Base-by-base conservation (phyloP, 2,329 filamentous ascomycete species). In the Colletotrichum abscissum region DNA sequence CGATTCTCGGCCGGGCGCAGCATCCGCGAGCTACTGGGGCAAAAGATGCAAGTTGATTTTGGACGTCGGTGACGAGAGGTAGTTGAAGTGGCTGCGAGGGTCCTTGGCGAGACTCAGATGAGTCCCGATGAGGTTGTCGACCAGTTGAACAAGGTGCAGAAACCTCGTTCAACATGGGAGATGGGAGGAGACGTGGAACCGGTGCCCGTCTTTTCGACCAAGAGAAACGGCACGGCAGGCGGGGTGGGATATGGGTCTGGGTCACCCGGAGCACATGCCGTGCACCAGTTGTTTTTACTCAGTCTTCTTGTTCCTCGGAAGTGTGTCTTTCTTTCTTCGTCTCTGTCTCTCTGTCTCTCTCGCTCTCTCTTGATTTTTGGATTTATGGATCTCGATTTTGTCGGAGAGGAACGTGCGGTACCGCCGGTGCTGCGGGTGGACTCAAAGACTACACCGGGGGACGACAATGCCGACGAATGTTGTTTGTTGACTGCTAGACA, bases 71-170 rank as follows among this genome's bases (percentile, higher is more conserved):
- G 33, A 30, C 24, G 24, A 14, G 22, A 14, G 14, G 58, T 55
- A 24, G 24, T 63, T 26, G 52, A 30, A 28, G 54, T 33, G 42
- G 52, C 16, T 28, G 16, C n/a, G 28, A 30, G 22, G n/a, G 46
- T 38, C 42, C 26, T 52, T 26, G 42, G 26, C 19, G 38, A 64
- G 30, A 28, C 33, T 24, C 46, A 55, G 11, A 14, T 24, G 57
- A 30, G 69, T 33, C 26, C 55, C 16, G 57, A 38, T 22, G 24
- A 56, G 49, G 24, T 26, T 30, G 12, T 56, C n/a, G 49, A 33
- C 46, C 42, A 65, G 67, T 70, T 54, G 67, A 67, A 59, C 56
- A 59, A 22, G 14, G 59, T 46, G 33, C 42, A 65, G 65, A 19
- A n/a, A 38, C 33, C 12, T 70, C 55, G 42, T 11, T 22, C 38